phyloP scores from a whole-genome alignment of 441 rosid species.

The Pelargonium cotyledonis region DNA sequence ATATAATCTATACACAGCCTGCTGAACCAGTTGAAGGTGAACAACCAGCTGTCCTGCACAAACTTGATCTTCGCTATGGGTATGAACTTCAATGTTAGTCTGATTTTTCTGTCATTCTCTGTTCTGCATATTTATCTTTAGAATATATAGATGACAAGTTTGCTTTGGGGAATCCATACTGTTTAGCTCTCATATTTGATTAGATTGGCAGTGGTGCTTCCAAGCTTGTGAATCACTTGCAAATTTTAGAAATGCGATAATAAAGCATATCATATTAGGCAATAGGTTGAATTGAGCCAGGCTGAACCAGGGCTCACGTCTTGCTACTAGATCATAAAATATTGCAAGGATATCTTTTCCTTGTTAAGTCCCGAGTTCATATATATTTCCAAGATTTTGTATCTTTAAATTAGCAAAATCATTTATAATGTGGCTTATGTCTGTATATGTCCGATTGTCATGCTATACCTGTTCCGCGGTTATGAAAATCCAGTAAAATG shows the following conservation, averaged over 20 bases:
- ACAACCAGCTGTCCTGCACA: slow-evolving; percentile 69
- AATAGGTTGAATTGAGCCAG: background rate
- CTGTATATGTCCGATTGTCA: background rate
- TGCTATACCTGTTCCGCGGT: background rate
- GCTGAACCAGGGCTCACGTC: background rate
- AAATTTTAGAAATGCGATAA: background rate
- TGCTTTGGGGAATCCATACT: slow-evolving; percentile 2
- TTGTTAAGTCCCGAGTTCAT: no score
- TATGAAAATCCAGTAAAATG: no score
- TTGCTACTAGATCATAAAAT: background rate
- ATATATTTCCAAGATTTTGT: no score
- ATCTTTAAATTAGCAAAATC: no score
- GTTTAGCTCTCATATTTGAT: slow-evolving; percentile 3
- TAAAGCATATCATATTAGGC: background rate
- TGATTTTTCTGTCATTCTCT: slow-evolving; percentile 3
- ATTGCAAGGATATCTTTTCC: no score
- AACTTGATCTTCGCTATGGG: slow-evolving; percentile 97
- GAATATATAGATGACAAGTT: slow-evolving; percentile 2
- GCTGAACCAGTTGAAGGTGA: slow-evolving; percentile 70
- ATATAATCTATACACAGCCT: slow-evolving; percentile 68
- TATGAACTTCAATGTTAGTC: slow-evolving; percentile 27
- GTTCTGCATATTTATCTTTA: slow-evolving; percentile 15
- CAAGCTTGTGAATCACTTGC: background rate
- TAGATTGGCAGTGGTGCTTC: slow-evolving; percentile 4
- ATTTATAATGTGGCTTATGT: background rate